Conservation (phyloP, 495 filamentous ascomycete genomes). For the Lasiosphaeris hirsuta region DNA sequence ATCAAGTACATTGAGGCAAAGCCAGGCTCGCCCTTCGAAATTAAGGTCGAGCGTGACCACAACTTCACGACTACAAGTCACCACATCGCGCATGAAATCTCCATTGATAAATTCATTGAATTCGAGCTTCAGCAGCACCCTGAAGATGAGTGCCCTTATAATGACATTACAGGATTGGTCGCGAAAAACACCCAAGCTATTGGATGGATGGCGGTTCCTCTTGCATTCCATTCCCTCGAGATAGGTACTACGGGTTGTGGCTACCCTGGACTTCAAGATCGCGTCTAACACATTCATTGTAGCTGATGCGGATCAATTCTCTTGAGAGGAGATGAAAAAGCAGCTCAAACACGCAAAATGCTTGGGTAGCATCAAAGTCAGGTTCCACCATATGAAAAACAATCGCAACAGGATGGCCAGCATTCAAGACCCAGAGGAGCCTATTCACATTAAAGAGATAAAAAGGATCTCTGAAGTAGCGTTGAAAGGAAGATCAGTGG, state of each 20-base stretch:
- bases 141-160: too few species aligned
- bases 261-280: too few species aligned
- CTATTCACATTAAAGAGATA: not conserved
- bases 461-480: constrained; percentile 4
- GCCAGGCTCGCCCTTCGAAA: constrained; percentile 6
- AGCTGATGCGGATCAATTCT: not conserved
- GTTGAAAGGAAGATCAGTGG: constrained; percentile 15
- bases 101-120: not conserved
- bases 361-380: not conserved
- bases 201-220: too few species aligned
- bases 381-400: not conserved
- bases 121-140: too few species aligned
- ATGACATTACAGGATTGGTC: too few species aligned
- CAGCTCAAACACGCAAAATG: not conserved
- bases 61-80: not conserved
- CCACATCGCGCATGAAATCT: not conserved
- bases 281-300: too few species aligned
- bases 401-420: not conserved
- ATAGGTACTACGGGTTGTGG: too few species aligned
- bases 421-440: not conserved
- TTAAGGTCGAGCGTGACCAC: not conserved
- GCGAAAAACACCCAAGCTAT: too few species aligned
- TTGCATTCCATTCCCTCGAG: too few species aligned
- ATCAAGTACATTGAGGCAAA: constrained; percentile 23
- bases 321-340: not conserved